phyloP scores from a whole-genome alignment of 805 yeast genomes.

The Candida khao-thaluensis region DNA sequence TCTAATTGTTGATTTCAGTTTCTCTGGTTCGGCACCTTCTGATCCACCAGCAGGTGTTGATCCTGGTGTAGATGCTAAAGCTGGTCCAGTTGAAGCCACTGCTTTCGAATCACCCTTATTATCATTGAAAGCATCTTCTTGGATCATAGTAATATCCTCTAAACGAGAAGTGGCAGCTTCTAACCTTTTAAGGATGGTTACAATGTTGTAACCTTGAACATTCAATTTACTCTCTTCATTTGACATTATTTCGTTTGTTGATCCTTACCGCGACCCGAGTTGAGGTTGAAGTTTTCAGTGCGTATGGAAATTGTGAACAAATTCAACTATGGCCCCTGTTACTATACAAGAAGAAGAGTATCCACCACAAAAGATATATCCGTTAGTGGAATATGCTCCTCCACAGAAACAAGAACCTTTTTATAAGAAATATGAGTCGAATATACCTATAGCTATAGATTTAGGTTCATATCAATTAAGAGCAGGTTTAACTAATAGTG shows the following conservation, averaged over 20 bases:
- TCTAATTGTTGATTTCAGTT: constrained; percentile 46
- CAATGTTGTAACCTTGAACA: constrained; percentile 82
- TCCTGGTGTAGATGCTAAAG: not conserved
- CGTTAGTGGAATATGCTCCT: constrained; percentile 40
- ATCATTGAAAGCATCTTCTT: constrained; percentile 49
- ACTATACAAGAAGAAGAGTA: constrained; percentile 21
- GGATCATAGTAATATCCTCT: constrained; percentile 82
- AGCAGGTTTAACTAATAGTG: constrained; percentile 53
- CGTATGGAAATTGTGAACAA: not conserved
- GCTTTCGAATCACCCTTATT: constrained; percentile 8
- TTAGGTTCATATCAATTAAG: constrained; percentile 66
- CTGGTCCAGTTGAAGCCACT: not conserved
- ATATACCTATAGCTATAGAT: constrained; percentile 84
- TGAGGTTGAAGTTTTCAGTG: not conserved
- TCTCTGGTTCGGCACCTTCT: constrained; percentile 13
- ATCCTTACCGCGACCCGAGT: constrained; percentile 2
- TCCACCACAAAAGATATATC: constrained; percentile 44
- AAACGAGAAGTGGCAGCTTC: constrained; percentile 93
- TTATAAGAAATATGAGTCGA: constrained; percentile 45
- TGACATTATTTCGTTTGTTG: constrained; percentile 21
- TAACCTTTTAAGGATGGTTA: constrained; percentile 67
- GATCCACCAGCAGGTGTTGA: not conserved
- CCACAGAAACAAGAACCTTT: constrained; percentile 47
- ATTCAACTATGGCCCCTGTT: constrained; percentile 16
- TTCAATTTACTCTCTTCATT: constrained; percentile 47